Evolutionary conservation across 805 yeast genomes (phyloP).

Genomic region (Sugiyamaella smithiae): DNA sequence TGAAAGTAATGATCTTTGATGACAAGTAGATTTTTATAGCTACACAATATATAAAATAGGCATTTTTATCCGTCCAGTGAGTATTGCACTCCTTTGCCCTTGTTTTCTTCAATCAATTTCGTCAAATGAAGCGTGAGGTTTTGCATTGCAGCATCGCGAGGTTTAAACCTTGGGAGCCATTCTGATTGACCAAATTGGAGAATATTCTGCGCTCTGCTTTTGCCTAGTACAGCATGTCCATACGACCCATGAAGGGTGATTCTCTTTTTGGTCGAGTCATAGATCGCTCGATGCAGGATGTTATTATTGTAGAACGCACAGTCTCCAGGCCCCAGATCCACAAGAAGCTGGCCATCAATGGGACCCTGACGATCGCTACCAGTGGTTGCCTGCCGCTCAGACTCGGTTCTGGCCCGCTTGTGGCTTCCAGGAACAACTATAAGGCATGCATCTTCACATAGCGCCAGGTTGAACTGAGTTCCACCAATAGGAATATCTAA

Average conservation of each 20-base stretch:
- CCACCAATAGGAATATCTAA: constrained; percentile 45
- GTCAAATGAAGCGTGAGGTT: constrained; percentile 14
- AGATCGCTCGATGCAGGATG: constrained; percentile 48
- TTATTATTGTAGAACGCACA: constrained; percentile 50
- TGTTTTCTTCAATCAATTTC: constrained; percentile 18
- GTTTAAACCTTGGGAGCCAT: constrained; percentile 35
- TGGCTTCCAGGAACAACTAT: constrained; percentile 51
- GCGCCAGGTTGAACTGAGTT: constrained; percentile 50
- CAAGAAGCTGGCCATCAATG: constrained; percentile 31
- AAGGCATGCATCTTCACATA: constrained; percentile 46
- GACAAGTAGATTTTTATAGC: constrained; percentile 12
- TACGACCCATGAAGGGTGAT: constrained; percentile 51
- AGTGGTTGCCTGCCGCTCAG: constrained; percentile 39
- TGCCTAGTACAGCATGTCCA: constrained; percentile 44
- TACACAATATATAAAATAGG: neutral
- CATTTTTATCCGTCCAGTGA: constrained; percentile 18
- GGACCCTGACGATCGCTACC: constrained; percentile 35
- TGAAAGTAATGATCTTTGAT: constrained; percentile 48
- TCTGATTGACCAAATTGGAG: constrained; percentile 51
- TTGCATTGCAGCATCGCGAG: constrained; percentile 15
- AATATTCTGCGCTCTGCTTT: constrained; percentile 47
- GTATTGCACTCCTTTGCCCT: constrained; percentile 10
- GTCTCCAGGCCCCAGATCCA: constrained; percentile 48
- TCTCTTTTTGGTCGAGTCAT: constrained; percentile 39
- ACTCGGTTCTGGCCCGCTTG: constrained; percentile 43